These are phyloP conservation scores for Vararia minispora DNA, from an alignment of 768 basidiomycete species.

Conservation along the genomic window DNA sequence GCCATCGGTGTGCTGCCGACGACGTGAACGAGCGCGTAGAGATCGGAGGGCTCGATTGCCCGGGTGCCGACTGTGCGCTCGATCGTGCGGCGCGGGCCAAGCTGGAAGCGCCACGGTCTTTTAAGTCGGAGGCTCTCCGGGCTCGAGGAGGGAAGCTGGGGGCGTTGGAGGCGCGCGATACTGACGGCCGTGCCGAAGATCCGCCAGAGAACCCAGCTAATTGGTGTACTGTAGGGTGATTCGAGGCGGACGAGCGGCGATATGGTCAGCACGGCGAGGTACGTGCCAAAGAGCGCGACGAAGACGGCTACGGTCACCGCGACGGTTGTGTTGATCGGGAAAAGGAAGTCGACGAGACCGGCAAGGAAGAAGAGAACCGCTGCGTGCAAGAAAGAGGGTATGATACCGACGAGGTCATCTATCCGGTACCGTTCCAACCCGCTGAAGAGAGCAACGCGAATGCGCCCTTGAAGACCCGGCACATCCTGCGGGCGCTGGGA, in stretches of 20 bases:
- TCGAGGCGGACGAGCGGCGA: constrained; percentile 1
- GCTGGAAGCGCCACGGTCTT: no score
- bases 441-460: constrained; percentile 3
- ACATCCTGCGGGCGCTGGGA: not conserved
- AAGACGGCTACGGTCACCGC: not conserved
- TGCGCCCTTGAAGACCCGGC: constrained; percentile 1
- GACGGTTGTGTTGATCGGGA: constrained; percentile 1
- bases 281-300: not conserved
- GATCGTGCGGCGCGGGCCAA: no score
- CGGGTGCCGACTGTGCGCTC: no score
- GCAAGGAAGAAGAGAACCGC: constrained; percentile 5
- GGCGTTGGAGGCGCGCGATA: no score
- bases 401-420: constrained; percentile 3
- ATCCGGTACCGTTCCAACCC: constrained; percentile 1
- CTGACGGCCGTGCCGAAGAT: no score
- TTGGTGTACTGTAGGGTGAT: constrained; percentile 5
- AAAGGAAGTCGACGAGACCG: constrained; percentile 6
- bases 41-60: no score
- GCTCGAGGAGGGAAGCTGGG: no score
- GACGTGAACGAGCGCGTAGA: no score
- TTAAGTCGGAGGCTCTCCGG: no score
- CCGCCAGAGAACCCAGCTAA: no score
- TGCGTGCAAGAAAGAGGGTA: constrained; percentile 2
- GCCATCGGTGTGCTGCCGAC: no score
- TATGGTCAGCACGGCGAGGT: constrained; percentile 4